Base-by-base conservation (phyloP, 2,329 filamentous ascomycete genomes). In the Leptographium radiaticola region DNA sequence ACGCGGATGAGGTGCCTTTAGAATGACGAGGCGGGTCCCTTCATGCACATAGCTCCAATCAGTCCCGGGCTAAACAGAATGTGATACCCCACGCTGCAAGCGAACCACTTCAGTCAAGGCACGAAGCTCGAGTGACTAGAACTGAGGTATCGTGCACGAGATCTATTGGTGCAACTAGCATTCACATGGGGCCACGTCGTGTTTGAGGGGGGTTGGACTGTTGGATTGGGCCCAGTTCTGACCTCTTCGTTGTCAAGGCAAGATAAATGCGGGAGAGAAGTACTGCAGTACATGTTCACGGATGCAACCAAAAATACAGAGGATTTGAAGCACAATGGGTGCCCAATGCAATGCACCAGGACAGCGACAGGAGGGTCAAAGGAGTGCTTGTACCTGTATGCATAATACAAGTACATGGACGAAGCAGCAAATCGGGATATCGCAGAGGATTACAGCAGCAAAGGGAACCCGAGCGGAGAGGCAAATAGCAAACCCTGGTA, bases 101-200 rank as follows among this genome's bases (percentile, higher is more conserved):
- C 47, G 57, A 59, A 51, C 46, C 53, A 57, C 62, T 59, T 60
- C 57, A 61, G 34, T 40, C 31, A 42, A 47, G 52, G 42, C 34
- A 58, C 60, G 60, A 59, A 62, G 62, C 62, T 63, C 63, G 61
- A 64, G 61, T 65, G 66, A 67, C 65, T 63, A 25, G 33, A n/a
- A 20, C 20, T 31, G 47, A 34, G 39, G 64, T 62, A 64, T 67
- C 63, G 62, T 64, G 64, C 62, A 54, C 53, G 58, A 57, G 53
- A 56, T 55, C 61, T 54, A 68, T 66, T 67, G 65, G 67, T 58
- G 61, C 62, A 61, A 60, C 55, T 49, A 56, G 59, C 58, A 61
- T 30, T n/a, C 18, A 62, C 67, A 62, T 67, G 64, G 67, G 64
- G 67, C 68, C 69, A 71, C 68, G 67, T 70, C 65, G 67, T 57